phyloP scores from a whole-genome alignment of 805 yeast genomes.

The Metschnikowia santaceciliae region DNA sequence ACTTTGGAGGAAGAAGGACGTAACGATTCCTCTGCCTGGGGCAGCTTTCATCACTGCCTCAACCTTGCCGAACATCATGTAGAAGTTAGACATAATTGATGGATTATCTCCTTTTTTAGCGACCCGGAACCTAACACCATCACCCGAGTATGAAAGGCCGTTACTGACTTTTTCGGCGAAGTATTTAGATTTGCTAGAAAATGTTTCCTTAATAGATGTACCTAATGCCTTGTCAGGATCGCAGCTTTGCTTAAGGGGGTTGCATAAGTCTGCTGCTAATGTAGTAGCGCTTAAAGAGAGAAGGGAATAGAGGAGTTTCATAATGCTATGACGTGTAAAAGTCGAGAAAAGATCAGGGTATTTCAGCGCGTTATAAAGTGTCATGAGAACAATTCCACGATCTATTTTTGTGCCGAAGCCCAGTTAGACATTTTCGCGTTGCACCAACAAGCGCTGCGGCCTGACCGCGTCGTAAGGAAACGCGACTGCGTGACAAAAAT shows the following conservation, averaged over 20 bases:
- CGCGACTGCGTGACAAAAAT: not conserved
- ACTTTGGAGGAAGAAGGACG: constrained; percentile 73
- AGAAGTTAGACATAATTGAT: constrained; percentile 68
- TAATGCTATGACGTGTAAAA: not conserved
- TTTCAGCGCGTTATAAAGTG: not conserved
- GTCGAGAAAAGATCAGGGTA: not conserved
- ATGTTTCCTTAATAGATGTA: constrained; percentile 9
- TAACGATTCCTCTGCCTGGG: constrained; percentile 71
- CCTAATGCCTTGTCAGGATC: constrained; percentile 10
- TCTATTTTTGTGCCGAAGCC: not conserved
- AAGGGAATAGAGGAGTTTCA: not conserved
- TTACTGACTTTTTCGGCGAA: constrained; percentile 35
- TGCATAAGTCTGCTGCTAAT: constrained; percentile 5
- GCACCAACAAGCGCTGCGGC: not conserved
- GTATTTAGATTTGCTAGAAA: constrained; percentile 5
- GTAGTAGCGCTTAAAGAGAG: not conserved
- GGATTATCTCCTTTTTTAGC: constrained; percentile 72
- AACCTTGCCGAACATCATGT: constrained; percentile 84
- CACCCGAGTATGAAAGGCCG: constrained; percentile 35
- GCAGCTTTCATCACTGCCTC: constrained; percentile 73
- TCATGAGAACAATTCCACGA: not conserved
- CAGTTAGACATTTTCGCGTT: not conserved
- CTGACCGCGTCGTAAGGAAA: not conserved
- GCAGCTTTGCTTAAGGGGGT: constrained; percentile 9
- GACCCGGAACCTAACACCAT: constrained; percentile 63